Conservation (phyloP, 345 rosid species). For the Ceriops zippeliana region DNA sequence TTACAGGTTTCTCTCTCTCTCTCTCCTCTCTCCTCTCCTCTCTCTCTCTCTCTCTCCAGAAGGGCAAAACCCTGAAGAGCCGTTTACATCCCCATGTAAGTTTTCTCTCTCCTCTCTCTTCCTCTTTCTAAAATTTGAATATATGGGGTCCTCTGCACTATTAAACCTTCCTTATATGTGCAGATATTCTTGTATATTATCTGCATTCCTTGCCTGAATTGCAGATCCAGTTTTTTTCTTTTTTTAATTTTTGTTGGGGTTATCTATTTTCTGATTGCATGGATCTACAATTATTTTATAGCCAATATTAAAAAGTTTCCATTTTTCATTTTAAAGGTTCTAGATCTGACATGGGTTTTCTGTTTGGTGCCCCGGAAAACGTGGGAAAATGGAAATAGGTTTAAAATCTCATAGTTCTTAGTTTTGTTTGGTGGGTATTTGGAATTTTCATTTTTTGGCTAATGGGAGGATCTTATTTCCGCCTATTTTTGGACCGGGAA, state of each 20-base stretch:
- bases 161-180: constrained; percentile 24
- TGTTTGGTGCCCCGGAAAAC: not conserved
- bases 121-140: constrained; percentile 49
- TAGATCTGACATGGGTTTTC: not conserved
- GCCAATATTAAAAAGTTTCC: not conserved
- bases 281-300: constrained; percentile 41
- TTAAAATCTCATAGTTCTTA: not conserved
- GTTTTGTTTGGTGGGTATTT: not conserved
- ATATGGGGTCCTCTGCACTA: constrained; percentile 49
- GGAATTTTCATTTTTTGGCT: not conserved
- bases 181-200: not conserved
- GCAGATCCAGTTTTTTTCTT: not conserved
- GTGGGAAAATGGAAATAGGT: not conserved
- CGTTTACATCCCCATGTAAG: constrained; percentile 86
- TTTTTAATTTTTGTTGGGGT: not conserved
- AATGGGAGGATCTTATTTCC: not conserved
- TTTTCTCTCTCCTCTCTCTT: constrained; percentile 72
- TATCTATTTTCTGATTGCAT: not conserved
- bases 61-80: constrained; percentile 77
- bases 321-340: not conserved
- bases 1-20: constrained; percentile 10
- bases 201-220: constrained; percentile 1
- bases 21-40: constrained; percentile 27
- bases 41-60: constrained; percentile 51
- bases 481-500: not conserved